These are phyloP conservation scores for Bertia moriformis DNA, from an alignment of 2,329 filamentous ascomycete genomes.

Conservation along the genomic window DNA sequence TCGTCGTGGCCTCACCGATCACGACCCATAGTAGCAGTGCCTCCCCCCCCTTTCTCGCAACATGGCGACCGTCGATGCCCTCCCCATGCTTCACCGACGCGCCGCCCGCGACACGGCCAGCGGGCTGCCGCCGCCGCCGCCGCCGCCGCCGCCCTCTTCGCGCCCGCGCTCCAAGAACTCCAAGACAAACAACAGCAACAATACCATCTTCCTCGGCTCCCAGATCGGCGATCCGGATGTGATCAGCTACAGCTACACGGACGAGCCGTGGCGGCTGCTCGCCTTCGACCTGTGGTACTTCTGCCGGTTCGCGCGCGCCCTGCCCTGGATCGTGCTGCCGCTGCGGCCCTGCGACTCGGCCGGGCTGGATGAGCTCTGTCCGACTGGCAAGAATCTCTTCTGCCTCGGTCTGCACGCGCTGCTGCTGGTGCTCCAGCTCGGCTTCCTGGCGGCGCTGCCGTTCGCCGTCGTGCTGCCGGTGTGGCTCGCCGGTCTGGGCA, in stretches of 20 bases:
- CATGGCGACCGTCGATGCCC: no score
- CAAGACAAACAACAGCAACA: conserved; percentile 12
- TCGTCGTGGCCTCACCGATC: no score
- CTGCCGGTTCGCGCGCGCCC: conserved; percentile 34
- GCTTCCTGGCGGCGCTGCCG: conserved; percentile 44
- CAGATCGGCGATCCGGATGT: conserved; percentile 41
- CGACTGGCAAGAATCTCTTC: conserved; percentile 37
- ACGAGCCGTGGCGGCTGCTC: conserved; percentile 33
- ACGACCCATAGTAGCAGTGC: no score
- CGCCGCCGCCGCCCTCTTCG: no score
- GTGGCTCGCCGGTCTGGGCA: conserved; percentile 25
- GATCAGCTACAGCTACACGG: conserved; percentile 47
- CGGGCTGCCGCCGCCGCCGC: no score
- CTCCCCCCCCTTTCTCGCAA: no score
- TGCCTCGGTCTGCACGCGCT: conserved; percentile 41
- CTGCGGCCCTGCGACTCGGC: conserved; percentile 33
- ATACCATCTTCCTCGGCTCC: conserved; percentile 39
- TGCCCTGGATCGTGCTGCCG: conserved; percentile 49
- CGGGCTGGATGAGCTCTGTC: conserved; percentile 49
- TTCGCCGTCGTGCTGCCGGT: conserved; percentile 25
- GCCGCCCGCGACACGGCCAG: no score
- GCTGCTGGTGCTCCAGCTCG: conserved; percentile 41
- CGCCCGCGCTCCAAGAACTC: no score
- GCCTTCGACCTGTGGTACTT: conserved; percentile 38
- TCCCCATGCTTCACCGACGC: no score